Evolutionary conservation across 2,329 filamentous ascomycete genomes (phyloP), one percentile per base, ranked within the genome.

Genomic region (Aspergillus alliaceus): DNA sequence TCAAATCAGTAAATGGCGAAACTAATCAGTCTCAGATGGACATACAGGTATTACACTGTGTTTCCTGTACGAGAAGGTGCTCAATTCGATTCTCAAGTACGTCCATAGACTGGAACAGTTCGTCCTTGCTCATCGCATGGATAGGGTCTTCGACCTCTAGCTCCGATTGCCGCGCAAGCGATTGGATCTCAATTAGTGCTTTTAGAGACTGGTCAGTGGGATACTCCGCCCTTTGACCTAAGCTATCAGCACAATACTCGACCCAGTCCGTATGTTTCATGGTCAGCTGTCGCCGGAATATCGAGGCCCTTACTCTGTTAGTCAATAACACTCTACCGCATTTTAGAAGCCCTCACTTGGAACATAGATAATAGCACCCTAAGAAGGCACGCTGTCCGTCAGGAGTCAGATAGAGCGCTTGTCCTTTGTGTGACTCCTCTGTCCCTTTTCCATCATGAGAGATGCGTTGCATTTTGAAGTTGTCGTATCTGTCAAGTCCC

Each of bases 301-400:
- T 54, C 4, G 40, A 54, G n/a, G 40, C 18, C 20, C 40, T 54
- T 48, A 37, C 29, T 54, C 40, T 48, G 29, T 54, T 47, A 54
- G 51, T 35, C 11, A 34, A 46, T 47, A 34, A 12, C 25, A 46
- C 22, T 46, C 14, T 46, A 35, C 39, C 20, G 27, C 18, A 53
- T 2, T 35, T 35, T 46, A 42, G 39, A 53, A 34, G 29, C 25
- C n/a, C 51, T 54, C 40, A 54, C 51, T 54, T 54, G 40, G 40
- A 54, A 35, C 51, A 54, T 47, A 48, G 40, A 48, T 48, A 54
- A 48, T 48, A 54, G 29, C 51, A 53, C n/a, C 51, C 51, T 48
- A 54, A 37, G 18, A 54, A 37, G 29, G 51, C 39, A 35, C 51
- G 39, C 40, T 47, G 51, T 35, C 40, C 51, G 20, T 35, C 51